A percentile compares a stretch with the other conserved stretches of the same genome.
Conservation (phyloP, 768 basidiomycete species). For the Auricularia sp. region DNA sequence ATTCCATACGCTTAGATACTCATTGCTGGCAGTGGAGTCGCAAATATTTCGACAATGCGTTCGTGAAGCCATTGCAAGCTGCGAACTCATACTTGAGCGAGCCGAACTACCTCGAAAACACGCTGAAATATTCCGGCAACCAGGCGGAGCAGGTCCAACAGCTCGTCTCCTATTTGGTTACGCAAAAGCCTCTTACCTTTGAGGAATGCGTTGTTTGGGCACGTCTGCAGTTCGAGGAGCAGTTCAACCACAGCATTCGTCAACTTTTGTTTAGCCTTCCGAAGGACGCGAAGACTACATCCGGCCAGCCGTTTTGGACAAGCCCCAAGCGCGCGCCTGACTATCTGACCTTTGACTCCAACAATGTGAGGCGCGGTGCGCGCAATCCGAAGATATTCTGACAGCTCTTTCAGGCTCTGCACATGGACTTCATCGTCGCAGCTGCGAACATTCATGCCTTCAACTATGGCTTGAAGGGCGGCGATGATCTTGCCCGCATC, state of each 20-base stretch:
- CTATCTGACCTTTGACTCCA: constrained; percentile 73
- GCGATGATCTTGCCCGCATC: constrained; percentile 68
- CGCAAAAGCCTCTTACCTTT: constrained; percentile 86
- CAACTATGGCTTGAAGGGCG: constrained; percentile 94
- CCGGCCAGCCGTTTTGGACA: constrained; percentile 97
- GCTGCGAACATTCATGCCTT: constrained; percentile 95
- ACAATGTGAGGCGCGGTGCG: constrained; percentile 52
- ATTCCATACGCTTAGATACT: neutral
- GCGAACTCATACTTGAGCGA: constrained; percentile 96
- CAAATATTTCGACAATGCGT: constrained; percentile 82
- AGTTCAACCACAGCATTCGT: constrained; percentile 86
- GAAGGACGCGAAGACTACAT: constrained; percentile 81
- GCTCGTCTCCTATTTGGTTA: constrained; percentile 81
- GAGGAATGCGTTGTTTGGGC: constrained; percentile 99
- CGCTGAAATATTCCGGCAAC: constrained; percentile 84
- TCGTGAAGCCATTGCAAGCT: constrained; percentile 87
- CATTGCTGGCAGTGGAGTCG: constrained; percentile 69
- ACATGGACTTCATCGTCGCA: constrained; percentile 81
- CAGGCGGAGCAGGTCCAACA: constrained; percentile 84
- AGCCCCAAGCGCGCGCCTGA: constrained; percentile 97
- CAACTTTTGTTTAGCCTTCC: constrained; percentile 91
- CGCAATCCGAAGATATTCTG: constrained; percentile 2
- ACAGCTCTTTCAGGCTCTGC: constrained; percentile 49
- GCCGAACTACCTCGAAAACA: constrained; percentile 87
- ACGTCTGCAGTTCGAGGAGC: constrained; percentile 85